Percentiles rank a stretch among this genome's conserved stretches.
Conservation (phyloP, 352 stramenopile genomes). For the Phytophthora citricola region DNA sequence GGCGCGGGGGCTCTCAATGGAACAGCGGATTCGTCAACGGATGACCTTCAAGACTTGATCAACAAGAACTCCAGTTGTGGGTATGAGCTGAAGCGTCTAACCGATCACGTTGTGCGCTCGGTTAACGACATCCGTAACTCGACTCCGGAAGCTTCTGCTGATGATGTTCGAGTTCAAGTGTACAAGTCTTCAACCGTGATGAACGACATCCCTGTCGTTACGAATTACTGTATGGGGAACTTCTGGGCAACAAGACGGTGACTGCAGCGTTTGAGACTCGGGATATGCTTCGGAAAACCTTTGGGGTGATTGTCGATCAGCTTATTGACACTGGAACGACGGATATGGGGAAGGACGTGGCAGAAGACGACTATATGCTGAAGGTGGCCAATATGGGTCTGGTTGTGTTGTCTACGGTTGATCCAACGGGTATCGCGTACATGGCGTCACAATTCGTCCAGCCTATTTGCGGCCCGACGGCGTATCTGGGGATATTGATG, state of each 20-base stretch:
- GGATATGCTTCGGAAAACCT: conserved; percentile 30
- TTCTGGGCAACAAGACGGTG: conserved; percentile 17
- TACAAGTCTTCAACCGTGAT: conserved; percentile 30
- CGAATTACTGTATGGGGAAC: conserved; percentile 30
- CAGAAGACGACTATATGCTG: conserved; percentile 40
- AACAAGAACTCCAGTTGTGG: conserved; percentile 26
- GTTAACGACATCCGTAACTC: conserved; percentile 27
- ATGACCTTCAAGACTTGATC: conserved; percentile 30
- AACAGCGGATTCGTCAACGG: conserved; percentile 12
- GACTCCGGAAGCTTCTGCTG: conserved; percentile 10
- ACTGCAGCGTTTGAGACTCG: conserved; percentile 22
- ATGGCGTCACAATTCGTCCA: conserved; percentile 48
- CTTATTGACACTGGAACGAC: conserved; percentile 22
- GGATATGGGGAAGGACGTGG: conserved; percentile 25
- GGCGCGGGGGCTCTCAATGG: conserved; percentile 21
- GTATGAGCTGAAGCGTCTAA: conserved; percentile 30
- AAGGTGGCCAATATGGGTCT: conserved; percentile 42
- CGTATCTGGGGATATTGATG: conserved; percentile 38
- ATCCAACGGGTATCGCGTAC: conserved; percentile 44
- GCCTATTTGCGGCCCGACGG: conserved; percentile 41
- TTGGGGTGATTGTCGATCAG: conserved; percentile 27
- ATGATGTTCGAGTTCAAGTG: conserved; percentile 24
- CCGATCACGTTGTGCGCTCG: conserved; percentile 16
- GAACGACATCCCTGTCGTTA: conserved; percentile 27
- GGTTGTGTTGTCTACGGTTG: conserved; percentile 38